A percentile compares a stretch with the other conserved stretches of the same genome.
Evolutionary conservation across 495 filamentous ascomycete species (phyloP).

Genomic region (Trichocladium antarcticum): DNA sequence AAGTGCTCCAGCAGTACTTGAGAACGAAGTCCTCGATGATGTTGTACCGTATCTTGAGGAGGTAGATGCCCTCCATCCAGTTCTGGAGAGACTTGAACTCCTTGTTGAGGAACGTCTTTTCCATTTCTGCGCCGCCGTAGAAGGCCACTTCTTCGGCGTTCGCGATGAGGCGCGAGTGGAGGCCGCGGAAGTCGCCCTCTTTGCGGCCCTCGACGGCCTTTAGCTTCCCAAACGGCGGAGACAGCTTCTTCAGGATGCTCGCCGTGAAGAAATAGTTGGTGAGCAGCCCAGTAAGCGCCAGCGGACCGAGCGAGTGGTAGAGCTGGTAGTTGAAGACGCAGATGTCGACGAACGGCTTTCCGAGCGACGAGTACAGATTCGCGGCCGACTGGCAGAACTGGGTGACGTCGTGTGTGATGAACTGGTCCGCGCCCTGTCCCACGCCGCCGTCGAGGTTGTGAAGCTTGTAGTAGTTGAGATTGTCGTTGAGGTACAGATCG

Average conservation of each 20-base stretch:
- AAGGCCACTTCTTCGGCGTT: conserved; percentile 99
- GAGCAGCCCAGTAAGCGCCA: conserved; percentile 75
- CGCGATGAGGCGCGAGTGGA: conserved; percentile 84
- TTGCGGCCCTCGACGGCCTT: conserved; percentile 89
- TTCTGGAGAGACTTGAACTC: conserved; percentile 83
- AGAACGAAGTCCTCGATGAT: conserved; percentile 97
- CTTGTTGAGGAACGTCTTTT: conserved; percentile 75
- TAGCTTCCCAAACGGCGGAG: conserved; percentile 90
- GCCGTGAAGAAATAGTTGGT: conserved; percentile 90
- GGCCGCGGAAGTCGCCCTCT: conserved; percentile 84
- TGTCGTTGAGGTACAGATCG: conserved; percentile 88
- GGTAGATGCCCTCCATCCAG: conserved; percentile 96
- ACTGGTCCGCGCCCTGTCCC: conserved; percentile 87
- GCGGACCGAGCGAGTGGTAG: conserved; percentile 78
- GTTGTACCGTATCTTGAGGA: conserved; percentile 92
- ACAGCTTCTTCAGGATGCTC: conserved; percentile 71
- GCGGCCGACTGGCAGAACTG: conserved; percentile 88
- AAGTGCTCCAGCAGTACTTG: conserved; percentile 97
- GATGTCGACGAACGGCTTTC: conserved; percentile 91
- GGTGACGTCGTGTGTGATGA: conserved; percentile 94
- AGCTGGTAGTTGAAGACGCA: conserved; percentile 97
- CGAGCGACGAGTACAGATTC: conserved; percentile 87
- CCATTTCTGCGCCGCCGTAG: conserved; percentile 88
- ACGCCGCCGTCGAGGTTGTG: conserved; percentile 89
- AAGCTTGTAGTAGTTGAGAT: conserved; percentile 92